phyloP scores from a whole-genome alignment of 2,329 filamentous ascomycete species.

The Ophiostoma australiae region DNA sequence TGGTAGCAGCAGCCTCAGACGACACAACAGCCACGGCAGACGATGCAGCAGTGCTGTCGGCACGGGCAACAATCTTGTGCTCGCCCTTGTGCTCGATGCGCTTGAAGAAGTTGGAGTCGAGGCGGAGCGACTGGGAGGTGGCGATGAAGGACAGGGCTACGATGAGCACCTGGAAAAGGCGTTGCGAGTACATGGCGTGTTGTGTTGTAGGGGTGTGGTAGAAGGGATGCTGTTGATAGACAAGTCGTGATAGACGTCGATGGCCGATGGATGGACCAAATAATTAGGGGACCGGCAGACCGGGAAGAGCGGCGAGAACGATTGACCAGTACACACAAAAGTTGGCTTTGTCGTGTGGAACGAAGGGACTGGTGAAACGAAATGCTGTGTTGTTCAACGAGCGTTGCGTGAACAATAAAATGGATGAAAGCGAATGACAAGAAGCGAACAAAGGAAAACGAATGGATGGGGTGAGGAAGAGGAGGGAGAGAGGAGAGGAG shows the following conservation, averaged over 20 bases:
- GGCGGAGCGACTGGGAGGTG: slow-evolving; percentile 42
- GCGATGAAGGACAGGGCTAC: slow-evolving; percentile 45
- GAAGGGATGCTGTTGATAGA: neutral
- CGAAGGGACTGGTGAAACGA: neutral
- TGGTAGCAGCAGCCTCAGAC: slow-evolving; percentile 25
- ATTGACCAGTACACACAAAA: neutral
- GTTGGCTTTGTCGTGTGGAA: neutral
- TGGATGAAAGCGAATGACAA: neutral
- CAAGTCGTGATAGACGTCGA: slow-evolving; percentile 1
- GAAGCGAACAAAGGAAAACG: neutral
- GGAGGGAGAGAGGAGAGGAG: neutral
- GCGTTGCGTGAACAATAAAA: neutral
- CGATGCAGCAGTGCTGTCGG: slow-evolving; percentile 17
- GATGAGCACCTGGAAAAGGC: slow-evolving; percentile 45
- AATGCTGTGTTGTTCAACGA: neutral
- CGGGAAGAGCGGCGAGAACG: neutral
- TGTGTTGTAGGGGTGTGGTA: neutral
- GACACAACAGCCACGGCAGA: slow-evolving; percentile 17
- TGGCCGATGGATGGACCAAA: neutral
- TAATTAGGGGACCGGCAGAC: neutral
- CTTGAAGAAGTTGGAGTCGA: slow-evolving; percentile 30
- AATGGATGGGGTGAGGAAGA: neutral
- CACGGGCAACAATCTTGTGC: slow-evolving; percentile 10
- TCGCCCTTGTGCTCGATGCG: slow-evolving; percentile 10
- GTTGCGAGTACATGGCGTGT: slow-evolving; percentile 44